Evolutionary conservation across 129 eudicot genomes (phyloP).

Genomic region (Escallonia rubra): DNA sequence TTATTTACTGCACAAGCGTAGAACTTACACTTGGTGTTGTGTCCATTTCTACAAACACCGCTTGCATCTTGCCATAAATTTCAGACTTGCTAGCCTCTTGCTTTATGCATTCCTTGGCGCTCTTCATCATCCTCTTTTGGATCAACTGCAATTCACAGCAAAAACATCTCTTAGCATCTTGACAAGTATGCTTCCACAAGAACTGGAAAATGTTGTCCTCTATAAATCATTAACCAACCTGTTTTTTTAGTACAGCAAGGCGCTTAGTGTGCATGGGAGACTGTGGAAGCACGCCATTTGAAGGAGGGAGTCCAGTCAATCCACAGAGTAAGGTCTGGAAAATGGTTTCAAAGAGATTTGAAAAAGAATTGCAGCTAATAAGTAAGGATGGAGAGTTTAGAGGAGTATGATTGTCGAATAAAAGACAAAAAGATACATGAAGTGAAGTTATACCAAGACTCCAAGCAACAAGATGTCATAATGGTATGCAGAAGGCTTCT

Average conservation of each 20-base stretch:
- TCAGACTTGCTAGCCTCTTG: conserved; percentile 32
- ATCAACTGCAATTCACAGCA: conserved; percentile 28
- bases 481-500: conserved; percentile 50
- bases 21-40: conserved; percentile 33
- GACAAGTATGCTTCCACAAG: not conserved
- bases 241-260: conserved; percentile 47
- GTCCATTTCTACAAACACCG: conserved; percentile 42
- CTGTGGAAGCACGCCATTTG: conserved; percentile 63
- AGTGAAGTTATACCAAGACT: conserved; percentile 25
- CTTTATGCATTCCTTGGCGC: conserved; percentile 47
- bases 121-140: conserved; percentile 32
- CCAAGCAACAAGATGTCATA: conserved; percentile 52
- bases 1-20: not conserved
- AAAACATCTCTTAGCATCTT: too few species aligned
- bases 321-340: conserved; percentile 53
- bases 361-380: not conserved
- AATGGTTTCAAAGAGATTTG: not conserved
- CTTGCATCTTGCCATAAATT: conserved; percentile 50
- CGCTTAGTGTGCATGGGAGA: conserved; percentile 68
- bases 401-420: not conserved
- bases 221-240: conserved; percentile 13
- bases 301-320: conserved; percentile 53
- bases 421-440: not conserved
- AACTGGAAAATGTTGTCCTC: not conserved
- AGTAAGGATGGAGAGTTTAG: not conserved